These are phyloP conservation scores for Dorcoceras hygrometricum DNA, from an alignment of 257 asterid genomes.

Conservation along the genomic window DNA sequence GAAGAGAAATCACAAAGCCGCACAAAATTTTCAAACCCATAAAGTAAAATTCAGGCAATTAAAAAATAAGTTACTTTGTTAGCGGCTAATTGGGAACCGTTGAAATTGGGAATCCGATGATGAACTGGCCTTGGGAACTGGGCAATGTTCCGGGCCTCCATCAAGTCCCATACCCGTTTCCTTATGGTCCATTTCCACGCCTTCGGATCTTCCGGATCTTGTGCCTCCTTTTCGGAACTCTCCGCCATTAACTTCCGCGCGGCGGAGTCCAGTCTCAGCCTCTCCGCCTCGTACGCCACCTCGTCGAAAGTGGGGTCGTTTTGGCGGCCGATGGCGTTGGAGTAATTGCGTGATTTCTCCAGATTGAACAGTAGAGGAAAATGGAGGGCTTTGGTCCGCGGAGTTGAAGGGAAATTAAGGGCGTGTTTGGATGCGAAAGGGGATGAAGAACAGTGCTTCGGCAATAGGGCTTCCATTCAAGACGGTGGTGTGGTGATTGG, in stretches of 20 bases:
- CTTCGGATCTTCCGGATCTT: constrained; percentile 55
- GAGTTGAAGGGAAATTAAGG: constrained; percentile 22
- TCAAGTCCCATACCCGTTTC: constrained; percentile 78
- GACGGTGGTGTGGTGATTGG: neutral
- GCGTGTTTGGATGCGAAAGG: constrained; percentile 32
- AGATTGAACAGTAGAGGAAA: constrained; percentile 22
- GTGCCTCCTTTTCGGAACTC: constrained; percentile 40
- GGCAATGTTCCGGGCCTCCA: constrained; percentile 83
- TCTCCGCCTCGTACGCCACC: constrained; percentile 80
- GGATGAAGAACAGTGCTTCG: constrained; percentile 35
- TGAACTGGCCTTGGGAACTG: constrained; percentile 95
- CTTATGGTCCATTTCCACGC: constrained; percentile 90
- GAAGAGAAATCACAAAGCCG: neutral
- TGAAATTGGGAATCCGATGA: constrained; percentile 86
- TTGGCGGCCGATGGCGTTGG: constrained; percentile 31
- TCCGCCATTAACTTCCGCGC: constrained; percentile 72
- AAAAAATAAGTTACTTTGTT: constrained; percentile 39
- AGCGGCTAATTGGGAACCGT: constrained; percentile 67
- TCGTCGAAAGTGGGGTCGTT: constrained; percentile 44
- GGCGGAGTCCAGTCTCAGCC: constrained; percentile 69
- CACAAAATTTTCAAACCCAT: neutral
- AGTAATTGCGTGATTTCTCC: constrained; percentile 17
- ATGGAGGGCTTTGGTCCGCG: constrained; percentile 9
- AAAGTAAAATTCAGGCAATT: neutral
- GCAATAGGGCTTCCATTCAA: constrained; percentile 42